Conservation (phyloP, 2,329 filamentous ascomycete species). For the Aspergillus felis region DNA sequence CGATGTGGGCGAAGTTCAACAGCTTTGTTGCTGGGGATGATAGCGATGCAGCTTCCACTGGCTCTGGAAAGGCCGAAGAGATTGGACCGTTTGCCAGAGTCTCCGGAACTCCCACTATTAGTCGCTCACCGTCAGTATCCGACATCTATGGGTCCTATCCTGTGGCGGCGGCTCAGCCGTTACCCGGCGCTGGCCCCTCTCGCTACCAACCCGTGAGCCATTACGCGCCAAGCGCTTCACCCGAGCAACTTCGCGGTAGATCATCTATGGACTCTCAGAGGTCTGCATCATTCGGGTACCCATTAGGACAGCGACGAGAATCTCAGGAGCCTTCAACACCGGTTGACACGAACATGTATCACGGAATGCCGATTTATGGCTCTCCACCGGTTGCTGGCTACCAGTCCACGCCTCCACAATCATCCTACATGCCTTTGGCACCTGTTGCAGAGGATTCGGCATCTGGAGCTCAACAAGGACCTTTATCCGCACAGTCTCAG, state of each 20-base stretch:
- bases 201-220: conserved; percentile 43
- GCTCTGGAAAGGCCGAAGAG: conserved; percentile 56
- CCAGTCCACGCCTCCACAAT: conserved; percentile 36
- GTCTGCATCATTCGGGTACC: conserved; percentile 35
- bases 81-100: conserved; percentile 79
- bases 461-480: conserved; percentile 22
- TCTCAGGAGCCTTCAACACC: conserved; percentile 36
- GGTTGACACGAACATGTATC: conserved; percentile 31
- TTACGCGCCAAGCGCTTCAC: conserved; percentile 48
- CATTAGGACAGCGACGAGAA: conserved; percentile 32
- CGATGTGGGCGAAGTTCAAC: conserved; percentile 88
- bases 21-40: conserved; percentile 95
- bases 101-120: conserved; percentile 69
- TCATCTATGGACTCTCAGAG: conserved; percentile 48
- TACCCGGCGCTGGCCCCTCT: conserved; percentile 32
- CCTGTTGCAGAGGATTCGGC: conserved; percentile 38
- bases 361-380: conserved; percentile 26
- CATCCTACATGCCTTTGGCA: conserved; percentile 36
- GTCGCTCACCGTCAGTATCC: conserved; percentile 67
- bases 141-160: conserved; percentile 68
- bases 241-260: conserved; percentile 48
- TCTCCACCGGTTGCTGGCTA: conserved; percentile 30
- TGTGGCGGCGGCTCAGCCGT: conserved; percentile 30
- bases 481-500: conserved; percentile 12
- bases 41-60: conserved; percentile 59